Evolutionary conservation across 495 filamentous ascomycete genomes (phyloP).

Genomic region (Parathielavia appendiculata): DNA sequence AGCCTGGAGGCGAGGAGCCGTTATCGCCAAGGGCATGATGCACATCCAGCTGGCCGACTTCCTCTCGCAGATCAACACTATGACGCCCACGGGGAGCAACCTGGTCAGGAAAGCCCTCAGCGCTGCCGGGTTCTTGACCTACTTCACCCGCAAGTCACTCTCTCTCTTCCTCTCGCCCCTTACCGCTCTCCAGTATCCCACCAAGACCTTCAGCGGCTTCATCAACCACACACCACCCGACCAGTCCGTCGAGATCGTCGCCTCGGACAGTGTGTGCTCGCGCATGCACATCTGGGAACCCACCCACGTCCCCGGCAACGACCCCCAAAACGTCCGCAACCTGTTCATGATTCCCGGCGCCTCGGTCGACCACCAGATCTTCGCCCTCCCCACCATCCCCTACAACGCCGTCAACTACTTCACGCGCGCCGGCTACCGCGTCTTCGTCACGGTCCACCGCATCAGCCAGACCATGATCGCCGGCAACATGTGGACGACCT

Average conservation of each 20-base stretch:
- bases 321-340: slow-evolving; percentile 36
- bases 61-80: slow-evolving; percentile 51
- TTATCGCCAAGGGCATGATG: slow-evolving; percentile 56
- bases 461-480: slow-evolving; percentile 53
- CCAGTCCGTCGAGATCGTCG: slow-evolving; percentile 37
- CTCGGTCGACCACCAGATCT: slow-evolving; percentile 59
- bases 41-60: slow-evolving; percentile 54
- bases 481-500: slow-evolving; percentile 53
- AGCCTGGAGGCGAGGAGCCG: slow-evolving; percentile 34
- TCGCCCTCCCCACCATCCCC: slow-evolving; percentile 58
- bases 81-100: slow-evolving; percentile 46
- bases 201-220: slow-evolving; percentile 42
- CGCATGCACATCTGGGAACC: slow-evolving; percentile 54
- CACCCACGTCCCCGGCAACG: slow-evolving; percentile 27
- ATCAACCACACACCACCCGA: slow-evolving; percentile 44
- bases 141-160: slow-evolving; percentile 52
- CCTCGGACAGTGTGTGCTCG: slow-evolving; percentile 51
- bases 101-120: slow-evolving; percentile 40
- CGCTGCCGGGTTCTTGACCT: slow-evolving; percentile 49
- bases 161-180: slow-evolving; percentile 54
- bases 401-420: slow-evolving; percentile 64
- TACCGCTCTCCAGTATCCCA: slow-evolving; percentile 50
- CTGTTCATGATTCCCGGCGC: slow-evolving; percentile 60
- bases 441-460: slow-evolving; percentile 56
- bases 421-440: slow-evolving; percentile 52